These are phyloP conservation scores for Spergularia azorica DNA, from an alignment of 179 eudicot species.

Conservation along the genomic window DNA sequence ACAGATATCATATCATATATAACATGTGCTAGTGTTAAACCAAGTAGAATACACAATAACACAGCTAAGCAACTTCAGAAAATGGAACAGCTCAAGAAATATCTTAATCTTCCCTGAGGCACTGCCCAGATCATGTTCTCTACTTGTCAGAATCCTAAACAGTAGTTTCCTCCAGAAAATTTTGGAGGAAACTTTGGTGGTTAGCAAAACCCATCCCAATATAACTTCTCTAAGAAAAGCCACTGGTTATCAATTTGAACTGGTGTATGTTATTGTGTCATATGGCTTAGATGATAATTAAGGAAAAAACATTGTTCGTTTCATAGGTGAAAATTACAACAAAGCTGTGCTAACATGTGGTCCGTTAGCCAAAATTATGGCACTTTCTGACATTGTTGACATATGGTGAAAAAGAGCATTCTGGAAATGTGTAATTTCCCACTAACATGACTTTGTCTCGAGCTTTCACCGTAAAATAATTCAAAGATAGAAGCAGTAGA, in stretches of 20 bases:
- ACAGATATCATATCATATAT: slow-evolving; percentile 4
- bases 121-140: background rate
- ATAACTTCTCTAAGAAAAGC: background rate
- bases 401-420: background rate
- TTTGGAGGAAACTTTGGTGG: background rate
- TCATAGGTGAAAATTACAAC: too few species aligned
- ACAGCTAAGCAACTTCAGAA: background rate
- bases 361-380: too few species aligned
- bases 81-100: background rate
- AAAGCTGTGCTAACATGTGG: background rate
- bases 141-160: slow-evolving; percentile 3
- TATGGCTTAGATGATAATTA: too few species aligned
- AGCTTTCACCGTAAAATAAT: background rate
- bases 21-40: background rate
- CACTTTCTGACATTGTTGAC: background rate
- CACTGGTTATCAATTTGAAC: background rate
- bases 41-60: background rate
- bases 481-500: background rate
- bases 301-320: too few species aligned
- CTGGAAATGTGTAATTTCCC: background rate
- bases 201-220: background rate
- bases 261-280: too few species aligned
- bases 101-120: background rate
- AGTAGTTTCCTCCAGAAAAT: background rate
- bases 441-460: background rate